A percentile compares a stretch with the other conserved stretches of the same genome.
Evolutionary conservation across 2,329 filamentous ascomycete genomes (phyloP).

Genomic region (Nothopassalora personata): DNA sequence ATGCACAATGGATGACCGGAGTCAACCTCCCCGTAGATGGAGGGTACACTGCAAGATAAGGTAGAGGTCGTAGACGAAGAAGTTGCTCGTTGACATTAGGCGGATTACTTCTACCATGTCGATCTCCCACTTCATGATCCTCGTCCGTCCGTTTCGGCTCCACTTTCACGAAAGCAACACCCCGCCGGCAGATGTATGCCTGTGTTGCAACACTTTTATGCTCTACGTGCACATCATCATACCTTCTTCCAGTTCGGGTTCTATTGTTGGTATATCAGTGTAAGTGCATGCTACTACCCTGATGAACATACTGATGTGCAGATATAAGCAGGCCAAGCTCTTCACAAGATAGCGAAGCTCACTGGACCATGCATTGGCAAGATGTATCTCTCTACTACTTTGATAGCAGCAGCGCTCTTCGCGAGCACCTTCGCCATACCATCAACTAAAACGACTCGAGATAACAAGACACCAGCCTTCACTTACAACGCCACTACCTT

Average conservation of each 20-base stretch:
- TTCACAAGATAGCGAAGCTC: not conserved
- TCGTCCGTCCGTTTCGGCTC: not conserved
- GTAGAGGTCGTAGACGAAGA: not conserved
- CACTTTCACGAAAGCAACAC: not conserved
- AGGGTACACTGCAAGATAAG: slow-evolving; percentile 11
- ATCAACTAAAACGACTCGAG: not conserved
- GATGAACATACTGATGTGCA: not conserved
- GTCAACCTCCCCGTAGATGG: slow-evolving; percentile 18
- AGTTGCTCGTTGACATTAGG: not conserved
- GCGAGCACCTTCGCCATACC: not conserved
- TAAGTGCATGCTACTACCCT: not conserved
- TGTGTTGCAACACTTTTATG: no score
- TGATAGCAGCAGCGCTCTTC: not conserved
- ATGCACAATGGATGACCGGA: slow-evolving; percentile 20
- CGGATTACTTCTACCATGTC: not conserved
- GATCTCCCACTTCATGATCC: not conserved
- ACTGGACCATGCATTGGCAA: not conserved
- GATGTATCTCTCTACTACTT: no score
- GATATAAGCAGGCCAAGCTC: not conserved
- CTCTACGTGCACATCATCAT: not conserved
- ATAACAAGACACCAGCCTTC: slow-evolving; percentile 1
- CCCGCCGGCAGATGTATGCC: not conserved
- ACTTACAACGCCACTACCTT: slow-evolving; percentile 8
- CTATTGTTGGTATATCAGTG: not conserved
- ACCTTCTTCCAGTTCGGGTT: not conserved